Base-by-base conservation (phyloP, 31 red algal genomes). In the Porphyra umbilicalis region DNA sequence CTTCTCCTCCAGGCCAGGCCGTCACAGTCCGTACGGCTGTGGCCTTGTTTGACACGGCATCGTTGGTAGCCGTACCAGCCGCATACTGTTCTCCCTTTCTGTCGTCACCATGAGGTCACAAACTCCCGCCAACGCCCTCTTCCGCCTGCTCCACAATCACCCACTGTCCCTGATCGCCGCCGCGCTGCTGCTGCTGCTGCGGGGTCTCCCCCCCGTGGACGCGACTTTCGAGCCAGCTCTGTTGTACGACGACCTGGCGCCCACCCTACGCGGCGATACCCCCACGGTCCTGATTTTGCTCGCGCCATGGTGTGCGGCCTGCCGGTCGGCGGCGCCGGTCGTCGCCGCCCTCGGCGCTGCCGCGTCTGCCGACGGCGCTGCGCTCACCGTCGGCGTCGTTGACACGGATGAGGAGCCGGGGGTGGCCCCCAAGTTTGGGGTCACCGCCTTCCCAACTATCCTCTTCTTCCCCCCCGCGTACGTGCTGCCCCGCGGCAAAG, bases 351-450 rank as follows among this genome's bases (percentile, higher is more conserved):
- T 89, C 6, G 87, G 82, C 1, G 79, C 76, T 29, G 81, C 87
- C 75, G 87, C 81, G 36, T 36, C 74, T 7, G 57, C 57, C 57
- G 57, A 71, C 33, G 32, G 80, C 34, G 77, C 87, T 25, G 35
- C 32, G 18, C 18, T 84, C n/a, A 39, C 84, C 9, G 87, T 89
- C 9, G 87, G 82, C 36, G 82, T 77, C 39, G 81, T 82, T 33
- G 87, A 89, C 34, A 83, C 87, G 5, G 87, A 89, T n/a, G 35
- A 89, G 16, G 81, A 89, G 16, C 81, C 87, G 18, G 81, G 77
- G 42, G 76, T 89, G 39, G 81, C 87, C 10, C 76, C 81, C n/a
- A 83, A 76, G 39, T 79, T 89, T 33, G 35, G 76, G 15, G 87
- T 89, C 32, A 36, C 75, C 13, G 87, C 77, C 30, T 89, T 83